These are phyloP conservation scores for Phtheirospermum japonicum DNA, from an alignment of 257 asterid genomes.

Conservation along the genomic window DNA sequence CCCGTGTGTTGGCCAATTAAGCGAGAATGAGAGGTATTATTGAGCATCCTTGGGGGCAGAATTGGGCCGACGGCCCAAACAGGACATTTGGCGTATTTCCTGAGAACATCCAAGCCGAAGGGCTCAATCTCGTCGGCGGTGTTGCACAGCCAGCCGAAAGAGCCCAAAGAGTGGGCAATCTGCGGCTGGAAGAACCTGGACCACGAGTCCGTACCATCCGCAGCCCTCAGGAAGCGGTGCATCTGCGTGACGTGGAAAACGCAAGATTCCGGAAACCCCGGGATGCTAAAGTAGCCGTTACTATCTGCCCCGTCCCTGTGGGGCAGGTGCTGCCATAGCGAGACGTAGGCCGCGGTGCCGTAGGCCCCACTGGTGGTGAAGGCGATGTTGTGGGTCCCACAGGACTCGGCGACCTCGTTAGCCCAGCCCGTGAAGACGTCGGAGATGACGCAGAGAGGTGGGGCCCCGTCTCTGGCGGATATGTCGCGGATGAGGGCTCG, in stretches of 20 bases:
- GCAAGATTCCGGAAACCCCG: slow-evolving; percentile 59
- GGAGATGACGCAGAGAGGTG: slow-evolving; percentile 80
- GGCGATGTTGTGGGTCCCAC: slow-evolving; percentile 41
- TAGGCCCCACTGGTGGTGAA: slow-evolving; percentile 86
- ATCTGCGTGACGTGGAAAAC: slow-evolving; percentile 50
- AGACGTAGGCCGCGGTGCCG: slow-evolving; percentile 72
- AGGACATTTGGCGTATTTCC: slow-evolving; percentile 44
- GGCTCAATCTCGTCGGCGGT: slow-evolving; percentile 72
- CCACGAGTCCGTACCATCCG: slow-evolving; percentile 80
- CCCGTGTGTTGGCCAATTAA: slow-evolving; percentile 51
- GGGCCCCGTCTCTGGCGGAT: slow-evolving; percentile 37
- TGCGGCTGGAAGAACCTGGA: slow-evolving; percentile 65
- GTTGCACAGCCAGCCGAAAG: slow-evolving; percentile 65
- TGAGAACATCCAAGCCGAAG: slow-evolving; percentile 45
- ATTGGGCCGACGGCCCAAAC: slow-evolving; percentile 90
- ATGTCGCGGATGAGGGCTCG: slow-evolving; percentile 36
- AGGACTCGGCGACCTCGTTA: slow-evolving; percentile 54
- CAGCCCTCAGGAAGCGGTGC: slow-evolving; percentile 52
- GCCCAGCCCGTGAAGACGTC: slow-evolving; percentile 80
- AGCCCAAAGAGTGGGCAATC: slow-evolving; percentile 35
- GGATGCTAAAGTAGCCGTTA: slow-evolving; percentile 32
- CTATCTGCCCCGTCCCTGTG: slow-evolving; percentile 33
- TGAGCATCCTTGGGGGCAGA: slow-evolving; percentile 52
- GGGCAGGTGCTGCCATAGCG: slow-evolving; percentile 77
- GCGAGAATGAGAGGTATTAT: slow-evolving; percentile 13